phyloP scores from a whole-genome alignment of 345 rosid genomes.

The Syzygium jambos region DNA sequence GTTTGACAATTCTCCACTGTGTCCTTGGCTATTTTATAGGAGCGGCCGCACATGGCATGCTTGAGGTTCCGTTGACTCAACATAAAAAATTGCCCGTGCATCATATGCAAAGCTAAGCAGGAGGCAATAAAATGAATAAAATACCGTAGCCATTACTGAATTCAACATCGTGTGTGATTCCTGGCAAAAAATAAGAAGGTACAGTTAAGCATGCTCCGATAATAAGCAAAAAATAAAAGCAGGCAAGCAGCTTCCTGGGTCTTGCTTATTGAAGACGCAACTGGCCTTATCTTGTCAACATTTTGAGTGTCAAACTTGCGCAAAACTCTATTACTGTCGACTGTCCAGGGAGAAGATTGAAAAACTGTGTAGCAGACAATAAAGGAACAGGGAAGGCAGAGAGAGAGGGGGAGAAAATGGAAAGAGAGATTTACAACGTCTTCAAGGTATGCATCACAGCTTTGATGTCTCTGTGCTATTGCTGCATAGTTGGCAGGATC shows the following conservation, averaged over 20 bases:
- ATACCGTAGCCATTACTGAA: background rate
- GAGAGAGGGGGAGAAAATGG: background rate
- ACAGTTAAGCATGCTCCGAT: background rate
- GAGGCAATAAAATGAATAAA: background rate
- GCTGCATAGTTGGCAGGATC: constrained; percentile 1
- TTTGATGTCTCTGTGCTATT: constrained; percentile 11
- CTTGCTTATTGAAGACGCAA: background rate
- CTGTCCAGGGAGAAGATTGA: background rate
- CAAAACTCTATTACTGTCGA: background rate
- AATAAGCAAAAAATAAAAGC: background rate
- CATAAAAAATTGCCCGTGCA: background rate
- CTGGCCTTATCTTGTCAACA: background rate
- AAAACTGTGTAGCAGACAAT: background rate
- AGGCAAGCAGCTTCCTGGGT: background rate
- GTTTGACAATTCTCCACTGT: background rate
- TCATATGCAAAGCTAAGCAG: background rate
- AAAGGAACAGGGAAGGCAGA: background rate
- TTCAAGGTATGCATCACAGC: constrained; percentile 12
- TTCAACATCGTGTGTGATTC: background rate
- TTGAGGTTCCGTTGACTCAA: background rate
- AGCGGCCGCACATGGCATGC: background rate
- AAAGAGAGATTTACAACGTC: constrained; percentile 5
- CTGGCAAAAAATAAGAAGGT: background rate
- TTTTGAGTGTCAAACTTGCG: background rate
- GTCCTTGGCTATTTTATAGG: background rate